phyloP scores from a whole-genome alignment of 257 asterid species.

The Primulina tabacum region DNA sequence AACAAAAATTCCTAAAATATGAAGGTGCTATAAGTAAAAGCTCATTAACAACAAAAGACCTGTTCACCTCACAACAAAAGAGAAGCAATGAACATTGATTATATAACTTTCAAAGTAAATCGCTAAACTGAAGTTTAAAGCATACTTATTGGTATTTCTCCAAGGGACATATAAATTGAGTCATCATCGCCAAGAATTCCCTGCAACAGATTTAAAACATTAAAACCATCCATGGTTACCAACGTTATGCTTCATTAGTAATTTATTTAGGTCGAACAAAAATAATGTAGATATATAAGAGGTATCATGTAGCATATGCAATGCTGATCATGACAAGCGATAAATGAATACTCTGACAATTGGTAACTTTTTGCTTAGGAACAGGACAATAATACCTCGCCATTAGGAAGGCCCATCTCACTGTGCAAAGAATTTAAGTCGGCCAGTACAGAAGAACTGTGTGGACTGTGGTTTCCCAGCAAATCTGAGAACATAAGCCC shows the following conservation, averaged over 20 bases:
- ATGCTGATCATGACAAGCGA: conserved; percentile 18
- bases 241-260: conserved; percentile 2
- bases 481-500: conserved; percentile 84
- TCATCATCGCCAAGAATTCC: conserved; percentile 95
- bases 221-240: conserved; percentile 20
- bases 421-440: conserved; percentile 65
- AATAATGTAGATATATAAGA: background rate
- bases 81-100: conserved; percentile 16
- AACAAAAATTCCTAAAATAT: conserved; percentile 6
- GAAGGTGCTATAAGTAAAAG: background rate
- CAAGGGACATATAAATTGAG: conserved; percentile 89
- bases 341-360: background rate
- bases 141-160: conserved; percentile 91
- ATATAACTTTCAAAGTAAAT: conserved; percentile 12
- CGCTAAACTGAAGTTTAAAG: conserved; percentile 21
- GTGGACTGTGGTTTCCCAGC: conserved; percentile 66
- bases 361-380: background rate
- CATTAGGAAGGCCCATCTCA: conserved; percentile 67
- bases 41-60: background rate
- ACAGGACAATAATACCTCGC: conserved; percentile 52
- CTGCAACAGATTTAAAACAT: conserved; percentile 42
- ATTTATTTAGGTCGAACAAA: background rate
- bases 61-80: conserved; percentile 9
- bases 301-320: conserved; percentile 16
- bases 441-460: conserved; percentile 63